These are phyloP conservation scores for Lactuca sativa DNA, from an alignment of 129 eudicot species.

Conservation along the genomic window DNA sequence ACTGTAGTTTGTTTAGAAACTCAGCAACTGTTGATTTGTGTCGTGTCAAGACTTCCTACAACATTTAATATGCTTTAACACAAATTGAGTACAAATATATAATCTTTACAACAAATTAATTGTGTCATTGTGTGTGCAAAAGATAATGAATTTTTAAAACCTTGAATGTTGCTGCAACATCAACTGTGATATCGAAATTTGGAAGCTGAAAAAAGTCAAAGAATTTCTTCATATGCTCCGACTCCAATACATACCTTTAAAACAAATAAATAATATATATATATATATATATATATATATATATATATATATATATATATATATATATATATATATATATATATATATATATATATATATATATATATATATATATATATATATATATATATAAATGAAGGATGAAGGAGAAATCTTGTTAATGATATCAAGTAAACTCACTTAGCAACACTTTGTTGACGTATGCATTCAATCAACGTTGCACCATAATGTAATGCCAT, in stretches of 20 bases:
- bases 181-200: constrained; percentile 88
- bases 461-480: constrained; percentile 95
- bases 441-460: constrained; percentile 96
- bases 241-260: constrained; percentile 81
- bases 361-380: not conserved
- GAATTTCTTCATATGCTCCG: constrained; percentile 87
- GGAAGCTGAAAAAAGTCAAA: constrained; percentile 85
- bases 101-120: constrained; percentile 2
- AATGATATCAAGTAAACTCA: constrained; percentile 24
- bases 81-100: not conserved
- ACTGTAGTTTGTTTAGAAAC: constrained; percentile 37
- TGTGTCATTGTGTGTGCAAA: not conserved
- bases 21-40: constrained; percentile 96
- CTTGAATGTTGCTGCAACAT: constrained; percentile 94
- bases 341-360: not conserved
- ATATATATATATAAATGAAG: not conserved
- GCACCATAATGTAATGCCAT: constrained; percentile 95
- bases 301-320: not conserved
- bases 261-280: constrained; percentile 8
- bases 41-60: constrained; percentile 91
- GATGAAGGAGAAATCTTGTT: no score
- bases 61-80: constrained; percentile 12
- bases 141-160: constrained; percentile 25
- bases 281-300: not conserved
- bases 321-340: not conserved